Evolutionary conservation across 768 basidiomycete species (phyloP), one percentile per base, ranked within the genome.

Genomic region (Psilocybe sp.): DNA sequence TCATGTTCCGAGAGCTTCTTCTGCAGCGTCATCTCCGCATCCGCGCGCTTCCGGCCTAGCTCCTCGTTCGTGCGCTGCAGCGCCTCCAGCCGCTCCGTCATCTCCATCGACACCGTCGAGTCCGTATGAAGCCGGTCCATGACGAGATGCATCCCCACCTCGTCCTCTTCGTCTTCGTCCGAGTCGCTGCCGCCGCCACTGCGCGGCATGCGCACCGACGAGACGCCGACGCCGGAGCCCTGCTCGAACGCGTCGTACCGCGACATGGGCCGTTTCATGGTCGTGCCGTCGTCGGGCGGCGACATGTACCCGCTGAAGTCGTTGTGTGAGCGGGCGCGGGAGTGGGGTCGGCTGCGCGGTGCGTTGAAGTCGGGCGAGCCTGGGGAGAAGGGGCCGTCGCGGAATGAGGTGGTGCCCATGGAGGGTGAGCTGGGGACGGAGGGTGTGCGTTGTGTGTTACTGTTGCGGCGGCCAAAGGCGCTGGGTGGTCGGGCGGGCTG

Each of bases 1-100:
- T 96, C 93, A 56, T 92, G 90, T 45, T 92, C 88, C 10, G 68
- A 66, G 12, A 93, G 73, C 55, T 83, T 83, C 37, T 76, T 75
- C 60, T 85, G 81, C 41, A 89, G 62, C 1, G 79, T 81, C 39
- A 78, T 71, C 60, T 94, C 91, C 1, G 82, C 81, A 47, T 95
- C 93, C 41, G 80, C 70, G 32, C 91, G 68, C 64, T 90, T 92
- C 57, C 83, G 73, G 20, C 75, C 74, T n/a, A 95, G 69, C 32
- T 95, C 93, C 2, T 72, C 68, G 54, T 94, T 95, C 14, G 79
- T 72, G 55, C 84, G 78, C 63, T 85, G 82, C 53, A 95, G 65
- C 5, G 80, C 85, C 13, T 91, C 89, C 18, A 92, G 63, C 39
- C 81, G 79, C 40, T 92, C 89, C n/a, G 78, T 66, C 6, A 85